These are phyloP conservation scores for Cladosporium halotolerans DNA, from an alignment of 2,329 filamentous ascomycete species.

Conservation along the genomic window DNA sequence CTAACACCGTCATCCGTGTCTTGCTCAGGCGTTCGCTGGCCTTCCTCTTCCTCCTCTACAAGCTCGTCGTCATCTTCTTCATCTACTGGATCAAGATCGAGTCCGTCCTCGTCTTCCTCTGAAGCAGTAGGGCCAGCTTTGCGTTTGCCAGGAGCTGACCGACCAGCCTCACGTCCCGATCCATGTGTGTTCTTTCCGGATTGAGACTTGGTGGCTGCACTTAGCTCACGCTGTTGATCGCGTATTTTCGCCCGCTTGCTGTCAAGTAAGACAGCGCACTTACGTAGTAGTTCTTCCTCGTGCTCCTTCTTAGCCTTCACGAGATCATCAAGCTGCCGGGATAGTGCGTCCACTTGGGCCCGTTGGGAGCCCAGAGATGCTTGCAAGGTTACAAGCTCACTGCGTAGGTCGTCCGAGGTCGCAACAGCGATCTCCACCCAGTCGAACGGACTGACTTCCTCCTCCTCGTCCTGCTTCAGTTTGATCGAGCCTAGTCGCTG, in stretches of 20 bases:
- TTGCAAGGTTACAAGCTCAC: slow-evolving; percentile 37
- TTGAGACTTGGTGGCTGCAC: not conserved
- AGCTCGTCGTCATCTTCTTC: slow-evolving; percentile 41
- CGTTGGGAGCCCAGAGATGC: slow-evolving; percentile 42
- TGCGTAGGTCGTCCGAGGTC: slow-evolving; percentile 36
- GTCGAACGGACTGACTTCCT: slow-evolving; percentile 59
- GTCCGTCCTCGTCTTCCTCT: slow-evolving; percentile 39
- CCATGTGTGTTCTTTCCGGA: not conserved
- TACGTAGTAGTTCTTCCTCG: slow-evolving; percentile 60
- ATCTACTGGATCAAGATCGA: slow-evolving; percentile 26
- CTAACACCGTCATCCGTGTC: slow-evolving; percentile 23
- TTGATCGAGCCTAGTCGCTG: slow-evolving; percentile 63
- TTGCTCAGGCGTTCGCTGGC: slow-evolving; percentile 24
- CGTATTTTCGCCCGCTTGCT: slow-evolving; percentile 76
- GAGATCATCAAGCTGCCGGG: slow-evolving; percentile 59
- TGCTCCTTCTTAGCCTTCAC: slow-evolving; percentile 59
- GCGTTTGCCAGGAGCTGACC: slow-evolving; percentile 28
- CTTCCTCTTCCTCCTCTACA: slow-evolving; percentile 32
- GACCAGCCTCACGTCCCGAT: slow-evolving; percentile 17
- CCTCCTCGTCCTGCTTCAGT: slow-evolving; percentile 50
- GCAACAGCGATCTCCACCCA: slow-evolving; percentile 60
- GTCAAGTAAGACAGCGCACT: slow-evolving; percentile 66
- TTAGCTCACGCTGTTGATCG: slow-evolving; percentile 45
- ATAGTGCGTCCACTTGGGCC: slow-evolving; percentile 52
- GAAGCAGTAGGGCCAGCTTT: slow-evolving; percentile 20